Evolutionary conservation across 2,329 filamentous ascomycete species (phyloP), one percentile per base, ranked within the genome.

Genomic region (Volutella citrinella): DNA sequence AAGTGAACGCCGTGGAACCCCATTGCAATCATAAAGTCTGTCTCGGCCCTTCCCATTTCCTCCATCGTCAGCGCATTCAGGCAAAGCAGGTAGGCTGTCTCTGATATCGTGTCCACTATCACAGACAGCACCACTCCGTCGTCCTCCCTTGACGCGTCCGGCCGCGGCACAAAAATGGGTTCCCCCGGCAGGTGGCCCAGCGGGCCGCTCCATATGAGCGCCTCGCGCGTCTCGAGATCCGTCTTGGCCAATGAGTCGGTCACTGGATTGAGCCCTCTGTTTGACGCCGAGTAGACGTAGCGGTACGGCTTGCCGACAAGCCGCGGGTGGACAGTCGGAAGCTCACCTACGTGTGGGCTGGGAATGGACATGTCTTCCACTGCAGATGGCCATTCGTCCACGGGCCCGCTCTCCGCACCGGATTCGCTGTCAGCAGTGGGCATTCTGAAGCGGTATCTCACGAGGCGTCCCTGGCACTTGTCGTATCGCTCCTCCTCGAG

Each of bases 131-230:
- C 36, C 2, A 79, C 71, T 0, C 80, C 80, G 34, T 80, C 78
- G 46, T 87, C 82, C 51, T 85, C 81, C 0, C 63, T 68, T 5
- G 43, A 48, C 0, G 65, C 56, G 6, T 51, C 60, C 5, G 65
- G 63, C 7, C 60, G 52, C 2, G 72, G 63, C 2, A 88, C 67
- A 42, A 87, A 87, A 19, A 87, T 78, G 1, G 82, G 68, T 56
- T 87, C 84, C 3, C 82, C 77, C 0, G 84, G 83, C 1, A 79
- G 82, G 48, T 87, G 80, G 0, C 73, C 79, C 2, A 62, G 54
- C 1, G 66, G 65, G 1, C 66, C 67, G 10, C 72, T 66, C 83
- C 83, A 87, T 40, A 74, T 64, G 5, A 72, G 41, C 0, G 67
- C 64, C 18, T 68, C 65, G 10, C 71, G 62, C 0, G 73, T 80